Evolutionary conservation across 352 stramenopile species (phyloP), one percentile per base, ranked within the genome.

Genomic region (Blastocystis sp.): DNA sequence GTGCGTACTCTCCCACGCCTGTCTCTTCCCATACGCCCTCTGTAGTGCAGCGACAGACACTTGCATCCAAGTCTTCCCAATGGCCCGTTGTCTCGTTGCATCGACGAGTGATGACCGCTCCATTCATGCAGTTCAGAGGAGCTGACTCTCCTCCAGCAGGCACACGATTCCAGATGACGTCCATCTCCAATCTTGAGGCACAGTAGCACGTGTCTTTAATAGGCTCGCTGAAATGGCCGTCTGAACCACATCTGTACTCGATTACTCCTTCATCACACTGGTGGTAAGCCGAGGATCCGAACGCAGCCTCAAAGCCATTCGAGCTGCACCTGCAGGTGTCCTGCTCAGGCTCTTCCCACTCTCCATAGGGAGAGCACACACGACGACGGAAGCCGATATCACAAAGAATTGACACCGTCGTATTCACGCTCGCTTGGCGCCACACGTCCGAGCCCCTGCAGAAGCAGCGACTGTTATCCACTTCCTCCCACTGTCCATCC

Each of bases 61-160:
- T 20, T 3, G 45, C 70, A 39, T 81, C 70, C n/a, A 81, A 30
- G 26, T 63, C 70, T 26, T 81, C 70, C 70, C 70, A 81, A 16
- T 81, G 41, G 30, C 70, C 70, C 3, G 70, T 81, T 11, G 16
- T 24, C 43, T n/a, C 41, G 9, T 37, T 37, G 54, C 70, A 81
- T 5, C 3, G 37, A 9, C 70, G 70, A 24, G 47, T 65, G 18
- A 81, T 47, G 39, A n/a, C 18, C 41, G 24, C 70, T 24, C 70
- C 70, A 39, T 81, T 81, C 70, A 81, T 81, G 30, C 70, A 81
- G 13, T 24, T 81, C n/a, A 81, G 24, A 24, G 24, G 37, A 11
- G 70, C n/a, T 1, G 70, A 81, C 26, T 65, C 24, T 5, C 20
- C 70, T n/a, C 70, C 70, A n/a, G 54, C 70, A 41, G 39, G 70